A percentile compares a stretch with the other conserved stretches of the same genome.
phyloP scores from a whole-genome alignment of 148 eudicot genomes.

The Diospyros kaki region DNA sequence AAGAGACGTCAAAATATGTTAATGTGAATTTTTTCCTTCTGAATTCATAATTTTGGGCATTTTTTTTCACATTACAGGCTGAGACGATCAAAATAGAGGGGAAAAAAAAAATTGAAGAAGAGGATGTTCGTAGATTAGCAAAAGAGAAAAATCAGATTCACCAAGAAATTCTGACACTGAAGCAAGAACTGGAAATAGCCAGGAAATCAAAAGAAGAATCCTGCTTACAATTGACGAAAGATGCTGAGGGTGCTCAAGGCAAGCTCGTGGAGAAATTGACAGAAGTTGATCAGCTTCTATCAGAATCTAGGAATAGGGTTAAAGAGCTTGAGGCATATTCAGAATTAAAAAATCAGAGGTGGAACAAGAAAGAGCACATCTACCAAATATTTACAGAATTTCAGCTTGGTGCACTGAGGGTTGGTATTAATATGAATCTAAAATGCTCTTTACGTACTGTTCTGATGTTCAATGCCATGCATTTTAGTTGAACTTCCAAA shows the following conservation, averaged over 20 bases:
- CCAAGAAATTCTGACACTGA: constrained; percentile 39
- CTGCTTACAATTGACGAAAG: constrained; percentile 38
- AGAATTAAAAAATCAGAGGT: constrained; percentile 36
- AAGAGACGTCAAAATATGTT: not conserved
- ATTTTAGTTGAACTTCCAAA: constrained; percentile 14
- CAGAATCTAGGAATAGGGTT: constrained; percentile 42
- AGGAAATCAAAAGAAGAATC: constrained; percentile 48
- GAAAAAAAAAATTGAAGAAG: constrained; percentile 44
- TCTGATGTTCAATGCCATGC: constrained; percentile 5
- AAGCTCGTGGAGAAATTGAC: constrained; percentile 55
- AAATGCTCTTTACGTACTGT: not conserved
- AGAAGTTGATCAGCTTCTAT: constrained; percentile 36
- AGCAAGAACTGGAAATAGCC: constrained; percentile 46
- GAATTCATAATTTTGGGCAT: constrained; percentile 8
- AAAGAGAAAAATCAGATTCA: constrained; percentile 45
- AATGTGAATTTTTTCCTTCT: constrained; percentile 2
- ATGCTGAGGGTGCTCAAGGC: constrained; percentile 32
- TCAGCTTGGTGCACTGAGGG: constrained; percentile 67
- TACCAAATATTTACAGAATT: constrained; percentile 51
- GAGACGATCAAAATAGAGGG: constrained; percentile 34
- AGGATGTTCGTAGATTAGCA: constrained; percentile 33
- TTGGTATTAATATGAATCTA: constrained; percentile 14
- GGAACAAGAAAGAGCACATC: constrained; percentile 61
- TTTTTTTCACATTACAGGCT: constrained; percentile 20
- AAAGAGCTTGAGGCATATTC: constrained; percentile 58